phyloP scores from a whole-genome alignment of 129 eudicot species.

The Centella asiatica region DNA sequence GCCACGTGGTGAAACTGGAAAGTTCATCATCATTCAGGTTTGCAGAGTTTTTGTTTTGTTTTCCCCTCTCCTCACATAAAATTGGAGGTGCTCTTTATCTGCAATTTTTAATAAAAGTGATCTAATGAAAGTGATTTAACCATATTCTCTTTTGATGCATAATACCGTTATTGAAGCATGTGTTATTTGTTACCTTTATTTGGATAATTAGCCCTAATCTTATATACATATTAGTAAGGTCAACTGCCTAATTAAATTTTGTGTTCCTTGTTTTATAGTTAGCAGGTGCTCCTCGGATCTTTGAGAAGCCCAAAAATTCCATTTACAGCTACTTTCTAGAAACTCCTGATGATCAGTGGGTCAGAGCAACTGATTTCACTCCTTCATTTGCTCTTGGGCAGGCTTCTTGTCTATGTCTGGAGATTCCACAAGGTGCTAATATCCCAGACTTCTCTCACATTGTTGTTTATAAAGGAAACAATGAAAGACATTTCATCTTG shows the following conservation, averaged over 20 bases:
- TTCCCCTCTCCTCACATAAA: no score
- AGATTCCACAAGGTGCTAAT: slow-evolving; percentile 41
- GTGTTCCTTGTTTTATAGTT: slow-evolving; percentile 27
- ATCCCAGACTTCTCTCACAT: slow-evolving; percentile 46
- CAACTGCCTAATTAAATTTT: neutral
- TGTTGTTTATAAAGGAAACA: slow-evolving; percentile 38
- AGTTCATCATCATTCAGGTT: slow-evolving; percentile 56
- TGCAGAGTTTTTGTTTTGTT: no score
- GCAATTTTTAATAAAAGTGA: no score
- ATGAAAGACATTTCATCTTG: slow-evolving; percentile 28
- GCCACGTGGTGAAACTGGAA: slow-evolving; percentile 20
- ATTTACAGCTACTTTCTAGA: slow-evolving; percentile 28
- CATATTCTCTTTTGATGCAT: no score
- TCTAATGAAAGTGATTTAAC: no score
- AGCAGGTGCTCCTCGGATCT: slow-evolving; percentile 70
- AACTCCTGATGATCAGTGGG: slow-evolving; percentile 63
- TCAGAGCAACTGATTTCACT: slow-evolving; percentile 77
- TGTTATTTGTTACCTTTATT: neutral
- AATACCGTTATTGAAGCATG: no score
- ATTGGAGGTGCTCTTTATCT: no score
- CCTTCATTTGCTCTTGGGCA: slow-evolving; percentile 57
- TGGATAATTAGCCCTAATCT: neutral
- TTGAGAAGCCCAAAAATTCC: slow-evolving; percentile 28
- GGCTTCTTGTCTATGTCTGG: slow-evolving; percentile 65
- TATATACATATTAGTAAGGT: neutral